These are phyloP conservation scores for Casuarina equisetifolia DNA, from an alignment of 306 rosid genomes.

Conservation along the genomic window DNA sequence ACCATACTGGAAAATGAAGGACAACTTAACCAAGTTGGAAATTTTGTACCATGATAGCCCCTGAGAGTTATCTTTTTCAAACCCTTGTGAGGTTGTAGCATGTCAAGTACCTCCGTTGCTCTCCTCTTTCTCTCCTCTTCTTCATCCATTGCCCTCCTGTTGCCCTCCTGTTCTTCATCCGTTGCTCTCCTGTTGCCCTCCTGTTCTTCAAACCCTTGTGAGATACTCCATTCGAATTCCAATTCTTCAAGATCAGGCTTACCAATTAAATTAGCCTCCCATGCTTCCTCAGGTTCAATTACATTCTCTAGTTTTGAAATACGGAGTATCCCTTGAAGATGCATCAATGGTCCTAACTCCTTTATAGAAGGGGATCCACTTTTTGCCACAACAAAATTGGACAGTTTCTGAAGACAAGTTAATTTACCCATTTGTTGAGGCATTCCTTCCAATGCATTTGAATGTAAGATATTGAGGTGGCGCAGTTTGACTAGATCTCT, in stretches of 20 bases:
- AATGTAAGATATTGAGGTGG: background rate
- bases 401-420: background rate
- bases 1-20: slow-evolving; percentile 9
- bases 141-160: too few species aligned
- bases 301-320: slow-evolving; percentile 19
- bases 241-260: background rate
- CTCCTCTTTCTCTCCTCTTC: background rate
- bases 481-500: slow-evolving; percentile 5
- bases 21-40: slow-evolving; percentile 17
- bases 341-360: background rate
- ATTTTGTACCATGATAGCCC: background rate
- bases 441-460: background rate
- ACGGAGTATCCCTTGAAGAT: background rate
- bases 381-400: background rate
- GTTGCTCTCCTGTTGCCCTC: too few species aligned
- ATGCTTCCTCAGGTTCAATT: background rate
- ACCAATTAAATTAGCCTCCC: background rate
- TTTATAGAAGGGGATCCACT: background rate
- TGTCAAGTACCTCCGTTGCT: background rate
- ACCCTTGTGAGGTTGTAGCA: background rate
- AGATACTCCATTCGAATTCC: background rate
- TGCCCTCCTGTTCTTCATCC: too few species aligned
- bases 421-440: background rate
- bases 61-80: background rate
- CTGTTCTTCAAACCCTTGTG: background rate